Percentiles rank a stretch among this genome's conserved stretches.
phyloP scores from a whole-genome alignment of 1,284 basidiomycete genomes.

The Clitocybe nebularis region DNA sequence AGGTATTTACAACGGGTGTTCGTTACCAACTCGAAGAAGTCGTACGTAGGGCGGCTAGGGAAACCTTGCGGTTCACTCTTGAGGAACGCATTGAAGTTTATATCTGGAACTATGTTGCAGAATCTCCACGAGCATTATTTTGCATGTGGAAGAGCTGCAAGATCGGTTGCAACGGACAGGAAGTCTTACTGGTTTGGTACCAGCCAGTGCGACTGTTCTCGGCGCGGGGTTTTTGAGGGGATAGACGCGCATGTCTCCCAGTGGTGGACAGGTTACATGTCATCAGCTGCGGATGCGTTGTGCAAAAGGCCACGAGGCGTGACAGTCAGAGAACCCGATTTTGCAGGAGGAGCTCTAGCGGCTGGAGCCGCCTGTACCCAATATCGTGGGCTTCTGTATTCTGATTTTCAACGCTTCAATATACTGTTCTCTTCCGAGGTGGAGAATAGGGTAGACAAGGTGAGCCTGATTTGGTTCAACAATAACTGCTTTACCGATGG shows the following conservation, averaged over 20 bases:
- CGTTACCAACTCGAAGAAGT: slow-evolving; percentile 15
- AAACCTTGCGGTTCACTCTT: slow-evolving; percentile 16
- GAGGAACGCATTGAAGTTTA: slow-evolving; percentile 15
- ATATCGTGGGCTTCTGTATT: not conserved
- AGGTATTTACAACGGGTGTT: slow-evolving; percentile 19
- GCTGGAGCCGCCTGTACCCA: not conserved
- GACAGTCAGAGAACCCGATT: not conserved
- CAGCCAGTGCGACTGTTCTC: not conserved
- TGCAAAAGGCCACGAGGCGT: not conserved
- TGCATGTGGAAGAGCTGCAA: slow-evolving; percentile 2
- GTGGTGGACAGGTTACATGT: slow-evolving; percentile 6
- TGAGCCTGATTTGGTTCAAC: not conserved
- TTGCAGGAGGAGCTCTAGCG: not conserved
- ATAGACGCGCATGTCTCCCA: not conserved
- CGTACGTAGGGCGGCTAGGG: slow-evolving; percentile 15
- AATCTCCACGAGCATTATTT: slow-evolving; percentile 20
- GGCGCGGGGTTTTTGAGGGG: not conserved
- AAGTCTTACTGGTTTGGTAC: not conserved
- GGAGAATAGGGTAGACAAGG: slow-evolving; percentile 1
- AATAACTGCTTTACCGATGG: too few species aligned
- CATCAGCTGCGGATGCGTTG: not conserved
- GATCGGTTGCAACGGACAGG: not conserved
- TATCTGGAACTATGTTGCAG: slow-evolving; percentile 18
- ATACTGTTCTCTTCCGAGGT: not conserved
- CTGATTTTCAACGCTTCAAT: not conserved